A percentile compares a stretch with the other conserved stretches of the same genome.
Conservation (phyloP, 768 basidiomycete genomes). For the Cyathus striatus region DNA sequence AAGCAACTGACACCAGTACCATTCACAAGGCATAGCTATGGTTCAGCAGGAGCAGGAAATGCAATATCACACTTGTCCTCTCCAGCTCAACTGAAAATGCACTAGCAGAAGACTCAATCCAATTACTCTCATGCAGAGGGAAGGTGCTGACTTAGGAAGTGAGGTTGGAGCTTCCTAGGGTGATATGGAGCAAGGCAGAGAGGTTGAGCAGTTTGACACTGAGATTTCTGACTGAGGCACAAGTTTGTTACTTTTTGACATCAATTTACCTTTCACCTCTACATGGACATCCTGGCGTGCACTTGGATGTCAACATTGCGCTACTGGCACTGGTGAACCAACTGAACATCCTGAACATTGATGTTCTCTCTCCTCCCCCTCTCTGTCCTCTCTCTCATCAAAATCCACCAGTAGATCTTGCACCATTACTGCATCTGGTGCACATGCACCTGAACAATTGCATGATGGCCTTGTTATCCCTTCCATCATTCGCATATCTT, state of each 20-base stretch:
- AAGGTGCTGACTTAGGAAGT: background rate
- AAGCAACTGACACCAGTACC: conserved; percentile 6
- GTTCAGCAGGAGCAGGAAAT: background rate
- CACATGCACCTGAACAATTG: conserved; percentile 17
- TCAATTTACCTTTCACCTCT: background rate
- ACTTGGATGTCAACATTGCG: too few species aligned
- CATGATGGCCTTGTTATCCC: conserved; percentile 10
- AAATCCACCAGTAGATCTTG: conserved; percentile 1
- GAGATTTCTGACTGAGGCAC: conserved; percentile 3
- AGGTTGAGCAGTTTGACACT: background rate
- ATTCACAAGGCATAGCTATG: background rate
- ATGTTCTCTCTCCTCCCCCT: too few species aligned
- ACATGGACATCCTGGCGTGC: too few species aligned
- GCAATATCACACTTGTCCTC: too few species aligned
- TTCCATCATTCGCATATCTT: background rate
- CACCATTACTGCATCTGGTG: conserved; percentile 4
- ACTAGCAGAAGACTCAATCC: background rate
- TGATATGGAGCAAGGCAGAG: too few species aligned
- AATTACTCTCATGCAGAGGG: too few species aligned
- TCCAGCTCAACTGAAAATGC: too few species aligned
- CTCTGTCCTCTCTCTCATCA: too few species aligned
- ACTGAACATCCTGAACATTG: too few species aligned
- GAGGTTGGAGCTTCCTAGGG: background rate
- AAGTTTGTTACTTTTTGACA: background rate
- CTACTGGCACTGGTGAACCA: too few species aligned